Base-by-base conservation (phyloP, 495 filamentous ascomycete genomes). In the Ramalina intermedia region DNA sequence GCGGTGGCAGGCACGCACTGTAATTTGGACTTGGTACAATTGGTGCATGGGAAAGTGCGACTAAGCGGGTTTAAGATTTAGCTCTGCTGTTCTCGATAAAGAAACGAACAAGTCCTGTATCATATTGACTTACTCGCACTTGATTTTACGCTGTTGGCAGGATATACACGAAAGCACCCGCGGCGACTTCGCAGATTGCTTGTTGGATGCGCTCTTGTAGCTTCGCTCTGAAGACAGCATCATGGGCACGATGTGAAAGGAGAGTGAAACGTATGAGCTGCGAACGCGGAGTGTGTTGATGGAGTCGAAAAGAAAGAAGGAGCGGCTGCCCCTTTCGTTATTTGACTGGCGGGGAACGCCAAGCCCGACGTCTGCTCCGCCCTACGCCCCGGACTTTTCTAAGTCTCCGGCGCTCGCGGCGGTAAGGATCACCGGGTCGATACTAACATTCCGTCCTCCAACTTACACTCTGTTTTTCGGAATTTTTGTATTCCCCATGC, bases 141-240 rank as follows among this genome's bases (percentile, higher is more conserved):
- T 74, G 27, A 79, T 62, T 47, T 79, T 80, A 39, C 75, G 73
- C 52, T 76, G 72, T 54, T 77, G 70, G 57, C 75, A 79, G 0
- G 65, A 60, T 24, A 75, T 62, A 51, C 76, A 79, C 3, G 75
- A 69, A n/a, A 79, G 67, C n/a, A 71, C 61, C 21, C 75, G 65
- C 50, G 61, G 66, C 36, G 65, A 52, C 54, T 66, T 67, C 38
- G 50, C 48, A 29, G 57, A 35, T 29, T 24, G 23, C 23, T 24
- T 4, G 23, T 4, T 4, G 23, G 23, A 24, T 24, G 23, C 23
- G 6, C 23, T 6, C 23, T 6, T 4, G 23, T 0, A 4, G 6
- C 6, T 24, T 24, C 23, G 23, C 23, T 4, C 23, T 24, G 23
- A 24, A 4, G 23, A 40, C 23, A 24, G 23, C 23, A 24, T 24